phyloP scores from a whole-genome alignment of 1,284 basidiomycete species.

The Apiotrichum siamense region DNA sequence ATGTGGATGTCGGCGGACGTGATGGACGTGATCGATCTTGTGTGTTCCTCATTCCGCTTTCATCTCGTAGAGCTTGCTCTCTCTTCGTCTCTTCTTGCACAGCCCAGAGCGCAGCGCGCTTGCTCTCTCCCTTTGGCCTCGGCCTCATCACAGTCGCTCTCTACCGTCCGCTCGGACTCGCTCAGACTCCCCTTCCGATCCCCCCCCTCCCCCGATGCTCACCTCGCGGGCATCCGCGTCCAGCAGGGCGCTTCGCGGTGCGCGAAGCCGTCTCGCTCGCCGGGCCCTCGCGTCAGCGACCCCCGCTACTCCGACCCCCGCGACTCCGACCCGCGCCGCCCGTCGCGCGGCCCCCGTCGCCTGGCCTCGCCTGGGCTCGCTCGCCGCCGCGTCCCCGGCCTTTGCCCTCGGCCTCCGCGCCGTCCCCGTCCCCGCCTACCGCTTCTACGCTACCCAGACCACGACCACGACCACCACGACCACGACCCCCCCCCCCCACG shows the following conservation, averaged over 20 bases:
- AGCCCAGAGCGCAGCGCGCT: no score
- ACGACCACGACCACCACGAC: conserved; percentile 8
- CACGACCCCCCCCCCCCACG: conserved; percentile 3
- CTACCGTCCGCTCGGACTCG: not conserved
- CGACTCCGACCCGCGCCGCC: no score
- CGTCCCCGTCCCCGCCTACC: conserved; percentile 2
- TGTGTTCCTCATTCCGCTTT: no score
- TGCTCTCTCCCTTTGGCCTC: not conserved
- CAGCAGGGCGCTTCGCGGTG: not conserved
- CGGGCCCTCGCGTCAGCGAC: not conserved
- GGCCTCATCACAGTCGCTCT: not conserved
- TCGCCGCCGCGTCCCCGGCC: conserved; percentile 3
- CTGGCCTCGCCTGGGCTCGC: no score
- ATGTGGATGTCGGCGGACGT: no score
- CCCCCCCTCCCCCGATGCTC: conserved; percentile 1
- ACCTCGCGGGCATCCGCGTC: conserved; percentile 5
- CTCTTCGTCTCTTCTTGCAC: no score
- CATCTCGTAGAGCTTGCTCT: no score
- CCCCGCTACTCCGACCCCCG: no score
- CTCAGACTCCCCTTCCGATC: not conserved
- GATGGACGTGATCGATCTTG: no score
- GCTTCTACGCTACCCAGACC: conserved; percentile 26
- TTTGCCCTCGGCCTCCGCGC: conserved; percentile 12
- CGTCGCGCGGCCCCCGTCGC: not conserved
- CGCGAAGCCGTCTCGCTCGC: not conserved